phyloP scores from a whole-genome alignment of 1,139 yeast genomes.

The Candida neerlandica region DNA sequence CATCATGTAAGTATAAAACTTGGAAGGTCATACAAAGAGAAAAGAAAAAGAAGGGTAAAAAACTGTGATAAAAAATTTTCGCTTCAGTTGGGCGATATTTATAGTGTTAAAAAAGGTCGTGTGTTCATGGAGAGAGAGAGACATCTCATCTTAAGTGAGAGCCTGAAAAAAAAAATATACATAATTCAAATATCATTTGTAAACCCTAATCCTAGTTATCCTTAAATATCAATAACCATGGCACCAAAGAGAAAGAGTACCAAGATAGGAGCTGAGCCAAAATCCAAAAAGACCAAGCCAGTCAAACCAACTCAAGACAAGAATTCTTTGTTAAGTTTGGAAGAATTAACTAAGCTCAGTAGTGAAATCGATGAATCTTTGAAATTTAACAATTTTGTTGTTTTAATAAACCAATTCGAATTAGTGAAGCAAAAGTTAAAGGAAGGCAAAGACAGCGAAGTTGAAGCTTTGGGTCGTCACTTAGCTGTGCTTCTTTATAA shows the following conservation, averaged over 20 bases:
- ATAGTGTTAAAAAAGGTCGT: background rate
- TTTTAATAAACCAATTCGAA: conserved; percentile 43
- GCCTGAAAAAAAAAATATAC: background rate
- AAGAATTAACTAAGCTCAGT: conserved; percentile 35
- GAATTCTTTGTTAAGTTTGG: conserved; percentile 20
- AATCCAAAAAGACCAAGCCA: conserved; percentile 7
- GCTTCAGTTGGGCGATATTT: background rate
- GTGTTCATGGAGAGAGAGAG: background rate
- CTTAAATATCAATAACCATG: conserved; percentile 14
- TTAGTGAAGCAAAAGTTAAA: conserved; percentile 24
- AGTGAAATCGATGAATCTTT: conserved; percentile 28
- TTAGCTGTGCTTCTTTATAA: conserved; percentile 55
- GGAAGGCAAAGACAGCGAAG: conserved; percentile 23
- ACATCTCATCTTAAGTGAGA: conserved; percentile 11
- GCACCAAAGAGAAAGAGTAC: conserved; percentile 25
- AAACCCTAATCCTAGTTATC: conserved; percentile 25
- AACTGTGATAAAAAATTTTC: conserved; percentile 5
- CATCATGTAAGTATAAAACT: conserved; percentile 62
- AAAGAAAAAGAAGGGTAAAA: conserved; percentile 9
- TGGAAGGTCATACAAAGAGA: conserved; percentile 53
- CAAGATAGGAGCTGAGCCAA: conserved; percentile 11
- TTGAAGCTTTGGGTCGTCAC: conserved; percentile 45
- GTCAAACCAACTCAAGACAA: conserved; percentile 5
- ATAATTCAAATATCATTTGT: background rate
- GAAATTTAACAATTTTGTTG: conserved; percentile 56